Conservation (phyloP, 2,329 filamentous ascomycete species). For the Akanthomyces muscarius region DNA sequence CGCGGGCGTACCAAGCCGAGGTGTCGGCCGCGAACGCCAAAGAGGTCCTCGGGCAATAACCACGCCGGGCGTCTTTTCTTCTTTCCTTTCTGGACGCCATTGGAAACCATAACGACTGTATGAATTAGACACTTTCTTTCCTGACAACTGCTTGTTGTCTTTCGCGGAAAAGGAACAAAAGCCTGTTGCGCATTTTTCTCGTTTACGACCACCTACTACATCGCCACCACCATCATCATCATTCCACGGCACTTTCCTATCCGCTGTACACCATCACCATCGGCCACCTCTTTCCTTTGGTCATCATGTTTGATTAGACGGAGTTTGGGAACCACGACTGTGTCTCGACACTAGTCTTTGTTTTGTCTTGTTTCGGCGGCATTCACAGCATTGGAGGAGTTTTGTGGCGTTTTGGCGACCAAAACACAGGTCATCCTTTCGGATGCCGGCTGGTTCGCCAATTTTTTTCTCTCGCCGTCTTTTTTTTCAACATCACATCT, state of each 20-base stretch:
- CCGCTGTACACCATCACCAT: not conserved
- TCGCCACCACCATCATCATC: not conserved
- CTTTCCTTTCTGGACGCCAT: not conserved
- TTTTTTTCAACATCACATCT: not conserved
- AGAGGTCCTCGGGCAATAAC: constrained; percentile 3
- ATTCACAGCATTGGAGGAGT: not conserved
- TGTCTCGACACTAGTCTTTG: not conserved
- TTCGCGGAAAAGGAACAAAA: not conserved
- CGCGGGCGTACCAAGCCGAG: not conserved
- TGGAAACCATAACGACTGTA: not conserved
- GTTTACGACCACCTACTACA: not conserved
- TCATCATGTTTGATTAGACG: not conserved
- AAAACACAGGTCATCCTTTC: not conserved
- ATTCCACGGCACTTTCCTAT: not conserved
- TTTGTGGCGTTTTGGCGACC: not conserved
- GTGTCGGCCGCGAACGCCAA: not conserved
- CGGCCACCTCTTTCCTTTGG: not conserved
- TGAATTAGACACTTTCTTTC: not conserved
- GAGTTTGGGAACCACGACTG: not conserved
- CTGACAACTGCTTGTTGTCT: not conserved
- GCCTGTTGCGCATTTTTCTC: not conserved
- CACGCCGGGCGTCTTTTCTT: not conserved
- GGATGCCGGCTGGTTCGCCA: no score
- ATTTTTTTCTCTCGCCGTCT: not conserved
- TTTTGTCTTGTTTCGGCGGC: not conserved